phyloP scores from a whole-genome alignment of 495 filamentous ascomycete genomes.

The Hyaloscypha bicolor region DNA sequence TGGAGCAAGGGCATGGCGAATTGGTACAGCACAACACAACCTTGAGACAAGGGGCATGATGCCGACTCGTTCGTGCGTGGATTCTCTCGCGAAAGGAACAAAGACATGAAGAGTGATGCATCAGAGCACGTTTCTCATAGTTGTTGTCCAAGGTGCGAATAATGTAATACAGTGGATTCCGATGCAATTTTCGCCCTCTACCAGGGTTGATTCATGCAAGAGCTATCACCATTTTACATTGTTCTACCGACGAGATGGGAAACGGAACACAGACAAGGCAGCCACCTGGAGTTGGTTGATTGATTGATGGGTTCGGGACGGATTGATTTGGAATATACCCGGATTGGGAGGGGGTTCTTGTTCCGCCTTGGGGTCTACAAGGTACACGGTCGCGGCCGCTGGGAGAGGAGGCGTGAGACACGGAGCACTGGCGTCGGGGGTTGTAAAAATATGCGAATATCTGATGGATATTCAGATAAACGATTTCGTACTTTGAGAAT shows the following conservation, averaged over 20 bases:
- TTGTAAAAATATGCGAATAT: slow-evolving; percentile 2
- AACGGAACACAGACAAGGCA: neutral
- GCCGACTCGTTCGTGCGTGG: neutral
- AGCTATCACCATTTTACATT: neutral
- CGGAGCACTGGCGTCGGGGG: neutral
- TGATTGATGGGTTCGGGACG: neutral
- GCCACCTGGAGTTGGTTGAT: neutral
- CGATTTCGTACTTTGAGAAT: neutral
- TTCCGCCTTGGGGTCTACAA: neutral
- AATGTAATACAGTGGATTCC: slow-evolving; percentile 11
- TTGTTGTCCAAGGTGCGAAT: slow-evolving; percentile 8
- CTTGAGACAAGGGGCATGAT: neutral
- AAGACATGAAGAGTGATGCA: neutral
- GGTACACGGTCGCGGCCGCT: neutral
- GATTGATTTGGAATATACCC: neutral
- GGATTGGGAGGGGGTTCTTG: neutral
- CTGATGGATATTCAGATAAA: neutral
- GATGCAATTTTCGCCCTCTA: neutral
- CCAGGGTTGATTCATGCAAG: neutral
- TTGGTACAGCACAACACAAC: neutral
- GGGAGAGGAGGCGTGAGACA: neutral
- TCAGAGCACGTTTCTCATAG: slow-evolving; percentile 8
- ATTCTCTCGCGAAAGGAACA: neutral
- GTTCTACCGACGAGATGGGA: neutral
- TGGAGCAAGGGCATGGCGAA: neutral